A percentile compares a stretch with the other conserved stretches of the same genome.
These are phyloP conservation scores for Cairneyella variabilis DNA, from an alignment of 495 filamentous ascomycete species.

Conservation along the genomic window DNA sequence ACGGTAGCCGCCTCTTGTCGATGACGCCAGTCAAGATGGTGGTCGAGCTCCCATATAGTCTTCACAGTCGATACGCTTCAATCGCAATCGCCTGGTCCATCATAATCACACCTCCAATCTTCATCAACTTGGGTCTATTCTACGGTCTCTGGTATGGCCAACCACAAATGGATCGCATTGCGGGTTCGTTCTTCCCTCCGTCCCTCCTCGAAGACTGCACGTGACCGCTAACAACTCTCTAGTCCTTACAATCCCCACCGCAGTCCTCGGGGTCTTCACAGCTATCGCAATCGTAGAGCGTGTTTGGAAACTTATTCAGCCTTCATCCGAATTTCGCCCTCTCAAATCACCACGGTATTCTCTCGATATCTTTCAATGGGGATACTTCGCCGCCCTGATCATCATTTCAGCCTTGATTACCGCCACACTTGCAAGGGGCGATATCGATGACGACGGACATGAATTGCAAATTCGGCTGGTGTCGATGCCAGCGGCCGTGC, in stretches of 20 bases:
- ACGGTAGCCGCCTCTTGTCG: no score
- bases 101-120: slow-evolving; percentile 19
- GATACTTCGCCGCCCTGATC: slow-evolving; percentile 17
- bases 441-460: slow-evolving; percentile 15
- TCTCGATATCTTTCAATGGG: slow-evolving; percentile 22
- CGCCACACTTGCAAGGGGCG: slow-evolving; percentile 14
- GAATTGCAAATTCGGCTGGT: slow-evolving; percentile 15
- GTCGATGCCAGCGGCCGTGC: slow-evolving; percentile 10
- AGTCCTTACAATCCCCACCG: slow-evolving; percentile 21
- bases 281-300: slow-evolving; percentile 15
- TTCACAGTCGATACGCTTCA: slow-evolving; percentile 14
- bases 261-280: slow-evolving; percentile 20
- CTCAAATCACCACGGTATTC: slow-evolving; percentile 5
- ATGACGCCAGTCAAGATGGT: slow-evolving; percentile 10
- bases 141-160: slow-evolving; percentile 21
- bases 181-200: slow-evolving; percentile 4
- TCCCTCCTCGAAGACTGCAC: not conserved
- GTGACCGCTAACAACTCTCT: not conserved
- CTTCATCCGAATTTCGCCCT: slow-evolving; percentile 12
- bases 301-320: slow-evolving; percentile 15
- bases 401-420: slow-evolving; percentile 18
- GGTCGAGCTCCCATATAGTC: slow-evolving; percentile 19
- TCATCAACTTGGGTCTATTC: slow-evolving; percentile 19
- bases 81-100: slow-evolving; percentile 21
- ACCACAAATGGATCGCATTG: slow-evolving; percentile 12